Evolutionary conservation across 176 grass and related monocot species (phyloP), one percentile per base, ranked within the genome.

Genomic region (Avena atlantica): DNA sequence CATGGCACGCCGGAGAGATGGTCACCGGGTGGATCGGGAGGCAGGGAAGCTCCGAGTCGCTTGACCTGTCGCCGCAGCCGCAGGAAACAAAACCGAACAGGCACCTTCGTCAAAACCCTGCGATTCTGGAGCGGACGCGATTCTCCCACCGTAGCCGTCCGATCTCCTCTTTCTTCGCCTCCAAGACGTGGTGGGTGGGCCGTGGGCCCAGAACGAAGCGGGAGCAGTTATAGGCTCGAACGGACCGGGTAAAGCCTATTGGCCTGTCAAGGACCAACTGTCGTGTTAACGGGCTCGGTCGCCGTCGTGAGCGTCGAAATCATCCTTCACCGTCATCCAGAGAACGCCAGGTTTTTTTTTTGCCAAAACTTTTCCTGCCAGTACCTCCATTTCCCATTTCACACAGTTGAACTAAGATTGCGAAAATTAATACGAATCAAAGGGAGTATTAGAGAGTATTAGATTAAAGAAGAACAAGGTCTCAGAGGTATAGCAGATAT

Each of bases 1-100:
- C 88, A 86, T 91, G 87, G 81, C 79, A 34, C 76, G 27, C 62
- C 47, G 4, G 63, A 48, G 69, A 14, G 25, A 34, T 48, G 59
- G 20, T 24, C 36, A 10, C 78, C n/a, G 14, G 79, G 47, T 50
- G 9, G 82, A 55, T 57, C 77, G 74, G 56, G 42, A 14, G 74
- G 64, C 52, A 9, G 59, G 19, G 77, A 84, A 69, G 64, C 48
- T 37, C 47, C 9, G 63, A 56, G 17, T 3, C 50, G 9, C 17
- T 23, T 45, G 24, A 19, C 40, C 58, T 68, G 59, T 42, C 49
- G 10, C 37, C 51, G 57, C 61, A 21, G 58, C 79, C 63, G 79
- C 44, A 77, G 70, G 83, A 62, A 29, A 83, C 80, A 74, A 74
- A 51, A 27, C 63, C 6, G 36, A 58, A 45, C 42, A 55, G 29